phyloP scores from a whole-genome alignment of 768 basidiomycete species.

The Rhizopogon sp. region DNA sequence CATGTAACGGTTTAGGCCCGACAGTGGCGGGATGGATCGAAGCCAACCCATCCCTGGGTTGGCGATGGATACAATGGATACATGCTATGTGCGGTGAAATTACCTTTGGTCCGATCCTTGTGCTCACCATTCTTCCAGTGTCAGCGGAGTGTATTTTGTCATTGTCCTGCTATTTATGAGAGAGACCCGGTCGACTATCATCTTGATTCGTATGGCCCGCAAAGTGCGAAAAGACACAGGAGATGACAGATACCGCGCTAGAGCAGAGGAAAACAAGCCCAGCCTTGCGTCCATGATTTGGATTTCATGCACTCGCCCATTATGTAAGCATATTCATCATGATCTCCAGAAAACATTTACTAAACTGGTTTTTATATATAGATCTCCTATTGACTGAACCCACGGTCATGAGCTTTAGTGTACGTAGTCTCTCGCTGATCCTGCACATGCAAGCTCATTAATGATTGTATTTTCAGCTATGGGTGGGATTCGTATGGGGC shows the following conservation, averaged over 20 bases:
- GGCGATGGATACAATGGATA: conserved; percentile 86
- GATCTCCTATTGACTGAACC: conserved; percentile 45
- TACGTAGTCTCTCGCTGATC: conserved; percentile 25
- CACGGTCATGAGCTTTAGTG: conserved; percentile 68
- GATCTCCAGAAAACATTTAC: background rate
- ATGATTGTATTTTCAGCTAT: conserved; percentile 6
- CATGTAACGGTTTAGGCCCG: conserved; percentile 60
- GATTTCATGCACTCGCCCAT: conserved; percentile 33
- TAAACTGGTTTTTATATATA: conserved; percentile 5
- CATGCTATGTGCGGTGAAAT: conserved; percentile 48
- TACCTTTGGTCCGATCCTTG: background rate
- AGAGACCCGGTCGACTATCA: conserved; percentile 70
- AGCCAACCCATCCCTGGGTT: conserved; percentile 48
- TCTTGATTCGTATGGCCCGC: conserved; percentile 64
- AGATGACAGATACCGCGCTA: conserved; percentile 54
- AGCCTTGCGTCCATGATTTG: conserved; percentile 56
- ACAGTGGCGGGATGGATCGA: conserved; percentile 67
- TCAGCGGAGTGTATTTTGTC: conserved; percentile 46
- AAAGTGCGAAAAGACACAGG: conserved; percentile 62
- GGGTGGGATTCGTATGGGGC: conserved; percentile 44
- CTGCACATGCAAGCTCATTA: conserved; percentile 43
- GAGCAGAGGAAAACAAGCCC: conserved; percentile 58
- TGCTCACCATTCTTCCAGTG: conserved; percentile 29
- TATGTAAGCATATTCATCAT: conserved; percentile 35
- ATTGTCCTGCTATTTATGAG: conserved; percentile 51